These are phyloP conservation scores for Haematococcus sp. DNA, from an alignment of 139 green algal genomes.

Conservation along the genomic window DNA sequence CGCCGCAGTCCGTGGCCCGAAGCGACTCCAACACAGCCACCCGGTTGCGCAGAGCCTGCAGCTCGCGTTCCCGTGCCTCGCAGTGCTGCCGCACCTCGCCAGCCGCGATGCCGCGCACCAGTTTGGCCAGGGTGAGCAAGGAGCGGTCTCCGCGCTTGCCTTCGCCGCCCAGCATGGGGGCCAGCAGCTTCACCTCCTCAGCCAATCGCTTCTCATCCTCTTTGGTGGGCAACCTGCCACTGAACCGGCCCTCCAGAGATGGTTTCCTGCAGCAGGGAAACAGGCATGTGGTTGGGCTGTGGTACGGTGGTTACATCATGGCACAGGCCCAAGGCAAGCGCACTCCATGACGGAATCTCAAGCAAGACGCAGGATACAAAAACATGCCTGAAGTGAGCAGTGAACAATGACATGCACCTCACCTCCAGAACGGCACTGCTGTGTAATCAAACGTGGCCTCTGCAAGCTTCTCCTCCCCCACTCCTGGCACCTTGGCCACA, in stretches of 20 bases:
- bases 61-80: slow-evolving; percentile 44
- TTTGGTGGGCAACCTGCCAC: slow-evolving; percentile 77
- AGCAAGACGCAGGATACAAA: too few species aligned
- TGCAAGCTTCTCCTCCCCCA: not conserved
- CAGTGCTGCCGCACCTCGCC: slow-evolving; percentile 63
- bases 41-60: slow-evolving; percentile 20
- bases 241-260: slow-evolving; percentile 70
- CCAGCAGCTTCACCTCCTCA: slow-evolving; percentile 78
- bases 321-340: too few species aligned
- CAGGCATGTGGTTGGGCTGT: not conserved
- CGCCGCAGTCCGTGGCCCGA: not conserved
- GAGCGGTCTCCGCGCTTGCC: slow-evolving; percentile 65
- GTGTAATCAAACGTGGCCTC: too few species aligned
- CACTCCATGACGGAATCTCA: too few species aligned
- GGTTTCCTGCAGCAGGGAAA: slow-evolving; percentile 15
- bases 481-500: not conserved
- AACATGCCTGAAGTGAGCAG: too few species aligned
- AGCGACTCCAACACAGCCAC: not conserved
- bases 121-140: slow-evolving; percentile 77
- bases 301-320: slow-evolving; percentile 9
- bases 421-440: too few species aligned
- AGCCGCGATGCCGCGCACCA: slow-evolving; percentile 75
- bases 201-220: slow-evolving; percentile 73
- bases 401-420: too few species aligned
- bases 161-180: slow-evolving; percentile 64